Evolutionary conservation across 208 protist genomes (phyloP).

Genomic region (Leishmania aethiopica): DNA sequence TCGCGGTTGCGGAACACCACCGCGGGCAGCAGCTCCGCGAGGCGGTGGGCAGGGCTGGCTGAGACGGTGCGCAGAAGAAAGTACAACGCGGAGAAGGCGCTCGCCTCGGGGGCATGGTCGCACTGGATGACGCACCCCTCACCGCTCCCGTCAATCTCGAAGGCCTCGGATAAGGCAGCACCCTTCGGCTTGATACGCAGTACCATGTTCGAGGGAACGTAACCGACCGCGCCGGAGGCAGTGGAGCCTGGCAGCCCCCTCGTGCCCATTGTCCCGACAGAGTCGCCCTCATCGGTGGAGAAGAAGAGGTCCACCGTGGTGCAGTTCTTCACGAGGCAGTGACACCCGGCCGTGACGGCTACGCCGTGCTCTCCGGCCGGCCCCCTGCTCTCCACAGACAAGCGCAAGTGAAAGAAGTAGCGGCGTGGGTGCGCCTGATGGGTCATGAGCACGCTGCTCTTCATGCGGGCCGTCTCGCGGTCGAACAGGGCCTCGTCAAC

Average conservation of each 20-base stretch:
- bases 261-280: slow-evolving; percentile 30
- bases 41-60: neutral
- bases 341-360: slow-evolving; percentile 21
- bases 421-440: slow-evolving; percentile 22
- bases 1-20: slow-evolving; percentile 33
- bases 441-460: slow-evolving; percentile 20
- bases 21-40: slow-evolving; percentile 31
- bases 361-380: slow-evolving; percentile 25
- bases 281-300: slow-evolving; percentile 22
- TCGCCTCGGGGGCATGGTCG: slow-evolving; percentile 15
- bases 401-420: slow-evolving; percentile 28
- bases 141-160: slow-evolving; percentile 32
- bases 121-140: slow-evolving; percentile 35
- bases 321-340: slow-evolving; percentile 36
- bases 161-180: slow-evolving; percentile 27
- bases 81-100: slow-evolving; percentile 18
- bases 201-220: slow-evolving; percentile 27
- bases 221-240: slow-evolving; percentile 16
- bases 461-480: slow-evolving; percentile 14
- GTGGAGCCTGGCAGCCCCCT: slow-evolving; percentile 11
- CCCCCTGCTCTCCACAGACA: slow-evolving; percentile 21
- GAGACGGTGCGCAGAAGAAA: slow-evolving; percentile 24
- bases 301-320: slow-evolving; percentile 31
- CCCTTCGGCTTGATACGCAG: slow-evolving; percentile 31
- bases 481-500: slow-evolving; percentile 25